Conservation (phyloP, 139 green algal genomes). For the Volvox africanus region DNA sequence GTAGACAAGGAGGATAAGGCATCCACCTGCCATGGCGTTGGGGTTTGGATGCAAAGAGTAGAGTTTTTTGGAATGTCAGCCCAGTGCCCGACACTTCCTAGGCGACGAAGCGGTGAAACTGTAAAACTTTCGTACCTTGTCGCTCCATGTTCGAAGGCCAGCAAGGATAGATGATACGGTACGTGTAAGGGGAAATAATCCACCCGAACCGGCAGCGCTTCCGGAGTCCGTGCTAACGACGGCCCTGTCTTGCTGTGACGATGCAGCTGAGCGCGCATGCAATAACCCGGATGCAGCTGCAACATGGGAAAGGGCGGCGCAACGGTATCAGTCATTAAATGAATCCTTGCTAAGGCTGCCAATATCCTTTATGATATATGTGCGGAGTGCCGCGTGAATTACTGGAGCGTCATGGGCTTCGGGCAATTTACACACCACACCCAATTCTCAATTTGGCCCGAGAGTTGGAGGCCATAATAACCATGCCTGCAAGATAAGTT, state of each 20-base stretch:
- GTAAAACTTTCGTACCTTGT: conserved; percentile 17
- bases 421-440: conserved; percentile 3
- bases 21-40: not conserved
- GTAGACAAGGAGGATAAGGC: not conserved
- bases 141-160: conserved; percentile 10
- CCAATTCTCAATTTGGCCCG: not conserved
- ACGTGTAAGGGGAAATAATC: conserved; percentile 16
- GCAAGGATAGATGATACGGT: not conserved
- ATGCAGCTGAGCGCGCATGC: not conserved
- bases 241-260: not conserved
- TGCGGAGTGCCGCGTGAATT: not conserved
- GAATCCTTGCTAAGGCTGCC: not conserved
- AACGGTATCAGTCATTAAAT: not conserved
- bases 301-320: not conserved
- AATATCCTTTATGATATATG: not conserved
- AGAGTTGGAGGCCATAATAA: not conserved
- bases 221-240: not conserved
- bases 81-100: too few relatives aligned
- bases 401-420: not conserved
- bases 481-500: not conserved
- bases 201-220: not conserved
- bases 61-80: too few relatives aligned
- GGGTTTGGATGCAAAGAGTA: not conserved
- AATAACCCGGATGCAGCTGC: not conserved
- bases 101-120: too few relatives aligned